Evolutionary conservation across 345 rosid genomes (phyloP).

Genomic region (Euclidium syriacum): DNA sequence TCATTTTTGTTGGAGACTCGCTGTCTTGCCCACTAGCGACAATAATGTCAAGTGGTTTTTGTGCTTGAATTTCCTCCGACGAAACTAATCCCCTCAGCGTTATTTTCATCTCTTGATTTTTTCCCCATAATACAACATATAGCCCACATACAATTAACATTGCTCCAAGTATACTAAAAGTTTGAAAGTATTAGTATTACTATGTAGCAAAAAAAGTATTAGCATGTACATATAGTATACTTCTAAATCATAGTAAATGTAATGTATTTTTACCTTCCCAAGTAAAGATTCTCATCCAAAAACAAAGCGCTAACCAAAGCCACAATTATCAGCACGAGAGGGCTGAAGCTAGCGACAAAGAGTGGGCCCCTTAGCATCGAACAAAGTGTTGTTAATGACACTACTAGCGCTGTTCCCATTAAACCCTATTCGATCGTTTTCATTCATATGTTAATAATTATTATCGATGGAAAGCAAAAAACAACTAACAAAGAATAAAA

Average conservation of each 20-base stretch:
- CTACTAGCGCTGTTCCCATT: conserved; percentile 21
- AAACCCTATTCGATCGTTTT: conserved; percentile 45
- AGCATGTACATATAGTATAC: neutral
- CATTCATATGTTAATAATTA: neutral
- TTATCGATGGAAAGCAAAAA: neutral
- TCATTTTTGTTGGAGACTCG: too few relatives aligned
- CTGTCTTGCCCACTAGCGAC: too few relatives aligned
- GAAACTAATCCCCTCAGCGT: conserved; percentile 8
- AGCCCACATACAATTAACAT: conserved; percentile 36
- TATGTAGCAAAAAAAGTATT: too few relatives aligned
- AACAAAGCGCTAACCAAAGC: conserved; percentile 23
- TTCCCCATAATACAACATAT: conserved; percentile 47
- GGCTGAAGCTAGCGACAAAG: conserved; percentile 32
- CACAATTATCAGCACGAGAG: conserved; percentile 28
- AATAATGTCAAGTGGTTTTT: too few relatives aligned
- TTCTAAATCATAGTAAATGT: too few relatives aligned
- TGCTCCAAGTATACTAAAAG: conserved; percentile 43
- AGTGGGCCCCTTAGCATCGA: conserved; percentile 34
- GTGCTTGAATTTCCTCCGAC: too few relatives aligned
- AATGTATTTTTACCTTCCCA: conserved; percentile 34
- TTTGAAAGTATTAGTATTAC: too few relatives aligned
- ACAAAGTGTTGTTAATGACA: conserved; percentile 23
- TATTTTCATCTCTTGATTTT: conserved; percentile 37
- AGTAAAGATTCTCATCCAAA: conserved; percentile 29
- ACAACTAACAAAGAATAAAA: neutral